Evolutionary conservation across 176 grass and related monocot genomes (phyloP).

Genomic region (Metroxylon sagu): DNA sequence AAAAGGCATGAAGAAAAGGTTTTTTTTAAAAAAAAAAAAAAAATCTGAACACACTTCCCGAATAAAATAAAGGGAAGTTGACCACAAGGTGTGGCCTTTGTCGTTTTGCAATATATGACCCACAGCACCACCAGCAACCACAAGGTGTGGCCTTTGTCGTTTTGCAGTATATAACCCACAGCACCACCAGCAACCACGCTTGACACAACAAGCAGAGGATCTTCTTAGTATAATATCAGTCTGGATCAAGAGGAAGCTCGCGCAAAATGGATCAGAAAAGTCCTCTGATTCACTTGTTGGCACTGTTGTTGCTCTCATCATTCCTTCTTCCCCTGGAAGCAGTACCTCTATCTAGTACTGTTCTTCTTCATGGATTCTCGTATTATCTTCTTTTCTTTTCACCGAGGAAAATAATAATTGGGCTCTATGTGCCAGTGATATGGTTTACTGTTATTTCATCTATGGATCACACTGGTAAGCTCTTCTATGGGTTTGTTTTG

Average conservation of each 20-base stretch:
- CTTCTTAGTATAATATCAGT: too few species aligned
- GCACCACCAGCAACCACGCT: too few species aligned
- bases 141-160: neutral
- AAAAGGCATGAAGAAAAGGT: too few species aligned
- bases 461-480: neutral
- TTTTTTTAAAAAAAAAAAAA: too few species aligned
- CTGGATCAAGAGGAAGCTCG: too few species aligned
- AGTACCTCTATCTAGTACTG: conserved; percentile 16
- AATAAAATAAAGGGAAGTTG: conserved; percentile 6
- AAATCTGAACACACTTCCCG: too few species aligned
- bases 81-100: conserved; percentile 24
- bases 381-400: too few species aligned
- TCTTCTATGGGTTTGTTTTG: conserved; percentile 9
- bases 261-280: too few species aligned
- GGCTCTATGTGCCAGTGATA: neutral
- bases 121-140: neutral
- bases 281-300: neutral
- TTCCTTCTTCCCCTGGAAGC: conserved; percentile 17
- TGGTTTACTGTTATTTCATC: conserved; percentile 1
- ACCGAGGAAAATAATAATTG: too few species aligned
- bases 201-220: too few species aligned
- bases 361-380: conserved; percentile 1
- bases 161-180: too few species aligned
- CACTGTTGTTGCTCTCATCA: conserved; percentile 13
- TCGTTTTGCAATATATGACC: neutral